Evolutionary conservation across 108 stramenopile genomes (phyloP).

Genomic region (Cyclotella sp.): DNA sequence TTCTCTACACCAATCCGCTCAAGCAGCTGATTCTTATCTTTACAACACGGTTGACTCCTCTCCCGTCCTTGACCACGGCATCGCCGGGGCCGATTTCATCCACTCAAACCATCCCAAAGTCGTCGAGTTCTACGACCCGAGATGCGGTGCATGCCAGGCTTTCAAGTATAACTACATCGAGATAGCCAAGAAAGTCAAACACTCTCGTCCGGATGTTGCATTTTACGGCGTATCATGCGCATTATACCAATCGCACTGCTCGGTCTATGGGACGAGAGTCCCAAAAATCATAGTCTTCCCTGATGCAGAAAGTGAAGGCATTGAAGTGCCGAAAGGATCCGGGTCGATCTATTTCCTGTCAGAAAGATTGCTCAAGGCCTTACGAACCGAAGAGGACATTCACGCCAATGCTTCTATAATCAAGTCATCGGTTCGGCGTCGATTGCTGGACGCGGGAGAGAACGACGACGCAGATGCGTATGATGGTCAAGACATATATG

Average conservation of each 20-base stretch:
- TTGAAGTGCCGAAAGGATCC: slow-evolving; percentile 33
- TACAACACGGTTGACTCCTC: slow-evolving; percentile 20
- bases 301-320: slow-evolving; percentile 3
- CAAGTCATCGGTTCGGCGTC: background rate
- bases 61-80: slow-evolving; percentile 31
- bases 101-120: slow-evolving; percentile 26
- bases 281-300: slow-evolving; percentile 36
- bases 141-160: slow-evolving; percentile 34
- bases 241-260: slow-evolving; percentile 3
- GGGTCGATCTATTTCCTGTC: slow-evolving; percentile 38
- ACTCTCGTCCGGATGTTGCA: slow-evolving; percentile 18
- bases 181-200: slow-evolving; percentile 20
- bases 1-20: background rate
- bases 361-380: slow-evolving; percentile 30
- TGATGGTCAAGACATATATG: background rate
- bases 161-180: slow-evolving; percentile 38
- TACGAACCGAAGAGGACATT: slow-evolving; percentile 29
- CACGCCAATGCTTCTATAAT: background rate
- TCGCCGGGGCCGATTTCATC: slow-evolving; percentile 8
- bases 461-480: background rate
- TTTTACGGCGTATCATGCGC: slow-evolving; percentile 42
- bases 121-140: slow-evolving; percentile 41
- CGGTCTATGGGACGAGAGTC: slow-evolving; percentile 7
- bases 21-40: slow-evolving; percentile 18
- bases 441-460: background rate